Evolutionary conservation across 1,284 basidiomycete species (phyloP).

Genomic region (Melampsora abietis-canadensis): DNA sequence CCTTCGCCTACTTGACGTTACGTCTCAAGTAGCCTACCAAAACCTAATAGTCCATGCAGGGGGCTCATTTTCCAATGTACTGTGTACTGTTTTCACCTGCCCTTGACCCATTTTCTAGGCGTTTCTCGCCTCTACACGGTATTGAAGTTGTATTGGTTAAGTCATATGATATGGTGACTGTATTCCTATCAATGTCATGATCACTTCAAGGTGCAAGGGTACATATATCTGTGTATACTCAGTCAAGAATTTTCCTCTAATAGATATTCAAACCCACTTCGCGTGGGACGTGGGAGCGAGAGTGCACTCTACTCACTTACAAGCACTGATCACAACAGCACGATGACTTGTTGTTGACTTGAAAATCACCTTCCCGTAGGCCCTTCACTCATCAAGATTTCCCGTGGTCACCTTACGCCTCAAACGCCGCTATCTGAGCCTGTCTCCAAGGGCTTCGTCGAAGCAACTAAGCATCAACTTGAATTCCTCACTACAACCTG

Average conservation of each 20-base stretch:
- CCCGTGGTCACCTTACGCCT: neutral
- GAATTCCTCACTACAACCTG: slow-evolving; percentile 4
- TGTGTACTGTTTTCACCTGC: too few relatives aligned
- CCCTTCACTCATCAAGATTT: neutral
- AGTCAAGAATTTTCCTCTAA: too few relatives aligned
- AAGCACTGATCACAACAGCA: neutral
- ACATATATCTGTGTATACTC: too few relatives aligned
- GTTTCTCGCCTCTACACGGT: too few relatives aligned
- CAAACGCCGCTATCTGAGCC: neutral
- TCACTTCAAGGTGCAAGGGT: too few relatives aligned
- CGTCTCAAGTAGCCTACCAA: neutral
- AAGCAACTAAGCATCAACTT: neutral
- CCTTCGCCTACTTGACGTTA: neutral
- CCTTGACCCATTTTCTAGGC: too few relatives aligned
- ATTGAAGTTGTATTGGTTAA: too few relatives aligned
- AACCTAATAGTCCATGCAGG: too few relatives aligned
- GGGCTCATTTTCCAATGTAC: too few relatives aligned
- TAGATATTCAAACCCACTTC: neutral
- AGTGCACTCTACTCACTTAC: neutral
- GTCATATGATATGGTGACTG: too few relatives aligned
- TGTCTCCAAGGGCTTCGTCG: slow-evolving; percentile 1
- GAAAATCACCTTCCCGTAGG: neutral
- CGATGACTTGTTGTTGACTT: slow-evolving; percentile 5
- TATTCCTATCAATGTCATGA: too few relatives aligned
- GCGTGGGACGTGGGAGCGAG: neutral